Evolutionary conservation across 192 early-diverging fungal genomes (phyloP).

Genomic region (Mortierella antarctica): DNA sequence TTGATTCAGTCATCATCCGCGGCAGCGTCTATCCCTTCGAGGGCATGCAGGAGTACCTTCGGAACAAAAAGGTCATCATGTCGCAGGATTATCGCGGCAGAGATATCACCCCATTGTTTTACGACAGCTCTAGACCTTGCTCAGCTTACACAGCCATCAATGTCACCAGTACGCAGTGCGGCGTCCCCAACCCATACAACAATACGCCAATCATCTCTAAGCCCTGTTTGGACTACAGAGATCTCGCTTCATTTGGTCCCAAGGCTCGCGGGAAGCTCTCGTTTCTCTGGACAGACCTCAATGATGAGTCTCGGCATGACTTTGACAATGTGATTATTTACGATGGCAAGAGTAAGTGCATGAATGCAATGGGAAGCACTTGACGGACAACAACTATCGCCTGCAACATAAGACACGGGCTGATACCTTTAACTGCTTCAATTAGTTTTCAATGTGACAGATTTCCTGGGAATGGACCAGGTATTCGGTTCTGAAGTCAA

Average conservation of each 20-base stretch:
- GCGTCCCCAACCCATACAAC: conserved; percentile 20
- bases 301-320: conserved; percentile 5
- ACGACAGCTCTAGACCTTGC: conserved; percentile 27
- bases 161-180: conserved; percentile 10
- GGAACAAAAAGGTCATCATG: conserved; percentile 9
- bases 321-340: conserved; percentile 28
- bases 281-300: conserved; percentile 40
- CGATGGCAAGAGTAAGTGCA: conserved; percentile 33
- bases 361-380: not conserved
- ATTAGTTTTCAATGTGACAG: conserved; percentile 37
- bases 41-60: conserved; percentile 13
- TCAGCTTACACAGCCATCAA: conserved; percentile 11
- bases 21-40: conserved; percentile 21
- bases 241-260: conserved; percentile 1
- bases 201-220: conserved; percentile 29
- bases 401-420: not conserved
- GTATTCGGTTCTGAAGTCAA: conserved; percentile 24
- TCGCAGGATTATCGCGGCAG: conserved; percentile 16
- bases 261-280: conserved; percentile 14
- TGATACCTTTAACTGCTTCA: not conserved
- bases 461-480: not conserved
- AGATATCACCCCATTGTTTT: conserved; percentile 35
- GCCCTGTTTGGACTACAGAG: conserved; percentile 16
- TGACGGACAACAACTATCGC: not conserved
- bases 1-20: conserved; percentile 26